Base-by-base conservation (phyloP, 2,329 filamentous ascomycete species). In the Fusarium continuum region DNA sequence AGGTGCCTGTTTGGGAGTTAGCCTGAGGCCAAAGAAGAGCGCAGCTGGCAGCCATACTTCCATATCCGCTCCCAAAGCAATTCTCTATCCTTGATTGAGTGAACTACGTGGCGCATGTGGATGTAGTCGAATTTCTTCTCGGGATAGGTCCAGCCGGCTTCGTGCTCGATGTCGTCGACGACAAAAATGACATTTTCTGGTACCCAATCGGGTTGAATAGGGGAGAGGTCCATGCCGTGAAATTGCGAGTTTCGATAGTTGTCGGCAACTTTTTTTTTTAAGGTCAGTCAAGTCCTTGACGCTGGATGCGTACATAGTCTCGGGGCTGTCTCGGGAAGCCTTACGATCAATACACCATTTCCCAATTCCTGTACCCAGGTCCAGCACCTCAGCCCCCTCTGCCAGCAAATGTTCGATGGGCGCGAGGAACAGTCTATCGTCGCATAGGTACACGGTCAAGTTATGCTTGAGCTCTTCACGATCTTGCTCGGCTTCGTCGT, bases 341-440 rank as follows among this genome's bases (percentile, higher is more conserved):
- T 76, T 71, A 83, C 82, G 69, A 60, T 83, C 79, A 39, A 83
- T 76, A 38, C 78, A 79, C 82, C 82, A 84, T 55, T 78, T 79
- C 3, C 82, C 82, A 9, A 81, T 83, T 10, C 82, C 82, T 6
- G 82, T 83, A 78, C 81, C 82, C 17, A 84, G 64, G 59, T 84
- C 82, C 19, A 83, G 75, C 4, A 83, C 78, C 41, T 78, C 72
- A 0, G 71, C 80, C 1, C 80, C 81, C 4, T 61, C 56, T 36
- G 73, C 69, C 25, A 84, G 59, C 7, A 68, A 34, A 2, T 74
- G 65, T 9, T 78, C 74, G 13, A 83, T 69, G 0, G 82, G 82
- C 3, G 82, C 76, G 56, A 78, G 77, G 55, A 82, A 83, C 26
- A 76, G 74, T 36, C 70, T 73, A 4, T 76, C 78, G 8, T 76